Conservation (phyloP, 371 early-diverging fungal genomes). For the Sporodiniella umbellata region DNA sequence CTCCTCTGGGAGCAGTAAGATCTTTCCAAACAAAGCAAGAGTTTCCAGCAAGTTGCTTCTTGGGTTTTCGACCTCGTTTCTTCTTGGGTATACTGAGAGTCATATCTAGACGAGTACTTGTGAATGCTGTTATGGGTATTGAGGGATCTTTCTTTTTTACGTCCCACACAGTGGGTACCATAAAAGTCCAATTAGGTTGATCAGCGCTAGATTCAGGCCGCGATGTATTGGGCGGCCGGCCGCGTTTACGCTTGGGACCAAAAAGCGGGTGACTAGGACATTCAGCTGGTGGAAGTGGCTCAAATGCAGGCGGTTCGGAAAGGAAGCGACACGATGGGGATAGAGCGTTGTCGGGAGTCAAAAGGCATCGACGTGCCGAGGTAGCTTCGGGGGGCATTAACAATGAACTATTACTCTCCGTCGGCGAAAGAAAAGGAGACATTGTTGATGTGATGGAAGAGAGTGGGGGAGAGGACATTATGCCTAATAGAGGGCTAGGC, state of each 20-base stretch:
- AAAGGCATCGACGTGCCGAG: constrained; percentile 9
- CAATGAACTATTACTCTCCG: constrained; percentile 1
- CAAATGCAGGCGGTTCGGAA: constrained; percentile 23
- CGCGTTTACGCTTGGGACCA: constrained; percentile 35
- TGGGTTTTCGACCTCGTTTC: constrained; percentile 48
- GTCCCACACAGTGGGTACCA: constrained; percentile 32
- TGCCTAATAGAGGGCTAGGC: not conserved
- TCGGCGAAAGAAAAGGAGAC: constrained; percentile 7
- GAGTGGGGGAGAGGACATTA: not conserved
- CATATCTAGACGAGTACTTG: constrained; percentile 36
- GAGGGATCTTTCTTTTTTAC: constrained; percentile 9
- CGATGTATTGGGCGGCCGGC: constrained; percentile 39
- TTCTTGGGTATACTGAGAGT: constrained; percentile 42
- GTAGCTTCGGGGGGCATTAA: constrained; percentile 1
- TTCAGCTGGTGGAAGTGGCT: not conserved
- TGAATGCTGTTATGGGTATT: constrained; percentile 22
- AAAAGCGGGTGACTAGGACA: constrained; percentile 9
- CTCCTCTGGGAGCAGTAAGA: constrained; percentile 33
- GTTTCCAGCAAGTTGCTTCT: constrained; percentile 43
- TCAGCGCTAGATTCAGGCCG: constrained; percentile 20
- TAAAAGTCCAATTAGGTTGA: constrained; percentile 23
- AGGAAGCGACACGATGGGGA: constrained; percentile 20
- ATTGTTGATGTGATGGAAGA: not conserved
- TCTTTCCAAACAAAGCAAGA: constrained; percentile 52
- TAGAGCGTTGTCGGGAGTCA: constrained; percentile 3